Evolutionary conservation across 1,284 basidiomycete species (phyloP).

Genomic region (Boletus subluridellus): DNA sequence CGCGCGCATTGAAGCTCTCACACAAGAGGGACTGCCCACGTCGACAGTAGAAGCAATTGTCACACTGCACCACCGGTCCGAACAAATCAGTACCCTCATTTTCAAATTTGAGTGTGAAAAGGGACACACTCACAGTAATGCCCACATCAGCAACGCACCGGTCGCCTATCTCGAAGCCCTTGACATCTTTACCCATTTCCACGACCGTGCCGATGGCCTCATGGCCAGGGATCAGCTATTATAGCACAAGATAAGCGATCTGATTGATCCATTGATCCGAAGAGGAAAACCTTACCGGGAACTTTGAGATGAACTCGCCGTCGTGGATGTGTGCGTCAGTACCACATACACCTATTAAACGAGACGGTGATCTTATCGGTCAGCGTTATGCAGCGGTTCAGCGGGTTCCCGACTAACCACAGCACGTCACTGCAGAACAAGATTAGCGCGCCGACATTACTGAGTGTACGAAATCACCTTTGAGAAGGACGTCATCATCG

Average conservation of each 20-base stretch:
- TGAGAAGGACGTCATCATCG: slow-evolving; percentile 59
- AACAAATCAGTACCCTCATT: slow-evolving; percentile 1
- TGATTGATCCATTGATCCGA: slow-evolving; percentile 11
- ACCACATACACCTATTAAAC: slow-evolving; percentile 59
- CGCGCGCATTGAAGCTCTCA: slow-evolving; percentile 74
- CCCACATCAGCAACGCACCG: slow-evolving; percentile 75
- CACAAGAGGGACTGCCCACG: slow-evolving; percentile 71
- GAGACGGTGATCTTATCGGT: background rate
- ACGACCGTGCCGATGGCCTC: slow-evolving; percentile 73
- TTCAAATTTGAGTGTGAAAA: background rate
- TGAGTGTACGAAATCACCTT: slow-evolving; percentile 38
- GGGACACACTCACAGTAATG: slow-evolving; percentile 46
- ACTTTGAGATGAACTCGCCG: slow-evolving; percentile 75
- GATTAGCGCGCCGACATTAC: slow-evolving; percentile 4
- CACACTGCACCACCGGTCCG: slow-evolving; percentile 51
- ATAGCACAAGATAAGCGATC: slow-evolving; percentile 10
- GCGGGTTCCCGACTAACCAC: slow-evolving; percentile 37
- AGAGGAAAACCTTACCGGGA: slow-evolving; percentile 49
- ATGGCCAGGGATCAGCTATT: slow-evolving; percentile 75
- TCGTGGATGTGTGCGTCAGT: slow-evolving; percentile 77
- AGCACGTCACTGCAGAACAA: slow-evolving; percentile 40
- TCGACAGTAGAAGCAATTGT: slow-evolving; percentile 79
- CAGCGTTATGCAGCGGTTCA: background rate
- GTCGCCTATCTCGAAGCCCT: slow-evolving; percentile 67
- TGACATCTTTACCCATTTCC: slow-evolving; percentile 68